phyloP scores from a whole-genome alignment of 805 yeast genomes.

The Nakazawaea molendinolei region DNA sequence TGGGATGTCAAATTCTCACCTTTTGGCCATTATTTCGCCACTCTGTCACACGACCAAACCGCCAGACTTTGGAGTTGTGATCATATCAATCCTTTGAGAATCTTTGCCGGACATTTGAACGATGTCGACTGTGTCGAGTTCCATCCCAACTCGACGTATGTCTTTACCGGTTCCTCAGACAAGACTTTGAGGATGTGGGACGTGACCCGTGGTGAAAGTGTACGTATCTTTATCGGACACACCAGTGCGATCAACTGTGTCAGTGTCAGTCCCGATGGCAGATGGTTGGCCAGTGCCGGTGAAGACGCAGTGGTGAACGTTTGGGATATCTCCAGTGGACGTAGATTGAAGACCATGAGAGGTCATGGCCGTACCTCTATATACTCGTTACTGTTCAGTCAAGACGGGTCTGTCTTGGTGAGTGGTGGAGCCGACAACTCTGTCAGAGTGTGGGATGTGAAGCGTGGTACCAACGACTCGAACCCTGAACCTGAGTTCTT shows the following conservation, averaged over 20 bases:
- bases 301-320: conserved; percentile 84
- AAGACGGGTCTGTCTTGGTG: conserved; percentile 83
- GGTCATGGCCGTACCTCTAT: conserved; percentile 91
- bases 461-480: conserved; percentile 73
- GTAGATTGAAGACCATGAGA: conserved; percentile 81
- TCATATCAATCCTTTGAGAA: conserved; percentile 91
- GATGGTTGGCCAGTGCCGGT: conserved; percentile 93
- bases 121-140: conserved; percentile 94
- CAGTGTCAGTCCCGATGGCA: conserved; percentile 93
- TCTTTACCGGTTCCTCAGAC: conserved; percentile 93
- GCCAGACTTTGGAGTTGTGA: conserved; percentile 98
- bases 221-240: conserved; percentile 88
- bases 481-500: conserved; percentile 74
- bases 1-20: conserved; percentile 98
- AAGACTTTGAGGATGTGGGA: conserved; percentile 99
- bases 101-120: conserved; percentile 94
- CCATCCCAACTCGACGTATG: conserved; percentile 94
- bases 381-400: conserved; percentile 76
- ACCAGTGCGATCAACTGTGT: conserved; percentile 80
- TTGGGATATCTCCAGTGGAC: conserved; percentile 93
- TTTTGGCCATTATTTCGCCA: conserved; percentile 95
- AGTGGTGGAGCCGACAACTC: conserved; percentile 91
- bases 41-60: conserved; percentile 96
- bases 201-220: conserved; percentile 79
- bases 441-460: conserved; percentile 94